A percentile compares a stretch with the other conserved stretches of the same genome.
These are phyloP conservation scores for Comarum palustre DNA, from an alignment of 306 rosid genomes.

Conservation along the genomic window DNA sequence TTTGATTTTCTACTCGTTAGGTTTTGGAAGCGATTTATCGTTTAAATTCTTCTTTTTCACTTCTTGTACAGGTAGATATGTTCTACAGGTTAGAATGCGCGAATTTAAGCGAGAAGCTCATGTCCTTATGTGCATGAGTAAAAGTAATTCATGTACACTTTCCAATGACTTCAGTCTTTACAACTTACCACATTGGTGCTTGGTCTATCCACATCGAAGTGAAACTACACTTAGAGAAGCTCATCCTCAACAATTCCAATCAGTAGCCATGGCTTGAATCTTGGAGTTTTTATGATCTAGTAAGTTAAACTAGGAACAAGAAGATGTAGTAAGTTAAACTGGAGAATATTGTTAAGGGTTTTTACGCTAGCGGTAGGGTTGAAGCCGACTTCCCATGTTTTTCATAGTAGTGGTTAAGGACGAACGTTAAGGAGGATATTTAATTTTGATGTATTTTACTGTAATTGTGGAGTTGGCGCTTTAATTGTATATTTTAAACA, in stretches of 20 bases:
- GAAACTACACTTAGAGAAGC: background rate
- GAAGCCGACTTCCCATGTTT: no score
- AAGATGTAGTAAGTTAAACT: no score
- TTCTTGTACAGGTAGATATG: constrained; percentile 18
- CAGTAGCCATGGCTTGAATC: background rate
- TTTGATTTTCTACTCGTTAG: background rate
- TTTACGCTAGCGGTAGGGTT: no score
- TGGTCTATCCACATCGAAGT: background rate
- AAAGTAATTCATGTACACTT: background rate
- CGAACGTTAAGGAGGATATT: no score
- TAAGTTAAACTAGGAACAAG: background rate
- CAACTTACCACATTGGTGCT: background rate
- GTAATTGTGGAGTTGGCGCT: no score
- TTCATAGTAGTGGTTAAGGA: no score
- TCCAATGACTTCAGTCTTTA: background rate
- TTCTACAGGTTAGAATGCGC: constrained; percentile 15
- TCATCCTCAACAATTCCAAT: background rate
- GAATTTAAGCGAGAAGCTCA: constrained; percentile 14
- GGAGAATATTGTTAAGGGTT: no score
- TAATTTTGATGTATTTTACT: no score
- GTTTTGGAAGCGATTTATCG: background rate
- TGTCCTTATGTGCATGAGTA: background rate
- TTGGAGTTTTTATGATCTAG: background rate
- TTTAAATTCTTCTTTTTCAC: background rate
- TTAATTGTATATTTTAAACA: no score